Base-by-base conservation (phyloP, 208 protist genomes). In the Naegleria fowleri region DNA sequence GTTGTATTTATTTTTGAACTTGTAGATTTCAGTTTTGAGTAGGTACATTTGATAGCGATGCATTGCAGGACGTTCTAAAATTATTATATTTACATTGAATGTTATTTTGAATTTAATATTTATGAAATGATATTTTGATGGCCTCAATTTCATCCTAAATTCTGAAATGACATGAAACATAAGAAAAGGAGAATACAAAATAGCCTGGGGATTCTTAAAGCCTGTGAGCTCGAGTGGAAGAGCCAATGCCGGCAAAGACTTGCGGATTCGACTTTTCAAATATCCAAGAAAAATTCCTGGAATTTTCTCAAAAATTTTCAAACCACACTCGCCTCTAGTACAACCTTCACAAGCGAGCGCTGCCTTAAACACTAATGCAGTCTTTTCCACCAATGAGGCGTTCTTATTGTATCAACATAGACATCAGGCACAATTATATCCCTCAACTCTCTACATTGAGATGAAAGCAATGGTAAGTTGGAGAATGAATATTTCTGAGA, bases 1-100 rank as follows among this genome's bases (percentile, higher is more conserved):
- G 88, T 90, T 33, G 38, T 84, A 22, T 86, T 90, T 58, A 86
- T 90, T 22, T 90, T 90, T 90, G 88, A 90, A n/a, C n/a, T 90
- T 22, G 22, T 90, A 16, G 36, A 90, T 38, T 76, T 90, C 22
- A 86, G n/a, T 51, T 58, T 40, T 41, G 36, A 90, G 11, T 13
- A 48, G 7, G 43, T 48, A 48, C 7, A 48, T 48, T 48, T 48
- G n/a, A n/a, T n/a, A n/a, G n/a, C n/a, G n/a, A n/a, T n/a, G n/a
- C n/a, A n/a, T n/a, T n/a, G n/a, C n/a, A n/a, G n/a, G n/a, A n/a
- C n/a, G n/a, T n/a, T n/a, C n/a, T n/a, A n/a, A n/a, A n/a, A n/a
- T n/a, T n/a, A n/a, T n/a, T n/a, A n/a, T n/a, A n/a, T n/a, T n/a
- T n/a, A n/a, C n/a, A n/a, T n/a, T n/a, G n/a, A n/a, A n/a, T n/a